Percentiles rank a stretch among this genome's conserved stretches.
Evolutionary conservation across 805 yeast species (phyloP).

Genomic region (Yarrowia sp.): DNA sequence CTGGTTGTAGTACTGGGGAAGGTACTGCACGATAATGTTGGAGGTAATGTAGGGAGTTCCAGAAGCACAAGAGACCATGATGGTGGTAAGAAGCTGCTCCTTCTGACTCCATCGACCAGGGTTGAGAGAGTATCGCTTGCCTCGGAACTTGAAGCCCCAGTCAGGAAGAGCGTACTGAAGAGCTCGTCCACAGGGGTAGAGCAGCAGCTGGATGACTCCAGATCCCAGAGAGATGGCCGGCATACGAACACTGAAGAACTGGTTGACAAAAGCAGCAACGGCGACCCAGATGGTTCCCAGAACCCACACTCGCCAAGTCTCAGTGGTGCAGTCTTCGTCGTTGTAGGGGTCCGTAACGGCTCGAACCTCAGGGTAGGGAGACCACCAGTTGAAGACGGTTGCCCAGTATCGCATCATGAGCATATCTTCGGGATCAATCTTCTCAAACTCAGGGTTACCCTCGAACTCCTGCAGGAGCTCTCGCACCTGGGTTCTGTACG

Average conservation of each 20-base stretch:
- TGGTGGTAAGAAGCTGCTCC: constrained; percentile 64
- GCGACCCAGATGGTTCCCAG: constrained; percentile 53
- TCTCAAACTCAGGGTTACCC: not conserved
- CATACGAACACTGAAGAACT: constrained; percentile 50
- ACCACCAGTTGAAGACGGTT: constrained; percentile 36
- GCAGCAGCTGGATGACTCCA: constrained; percentile 53
- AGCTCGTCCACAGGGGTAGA: constrained; percentile 53
- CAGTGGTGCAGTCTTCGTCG: constrained; percentile 48
- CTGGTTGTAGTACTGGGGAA: constrained; percentile 36
- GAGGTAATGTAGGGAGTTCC: constrained; percentile 35
- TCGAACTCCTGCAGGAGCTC: constrained; percentile 11
- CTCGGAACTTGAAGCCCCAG: constrained; percentile 43
- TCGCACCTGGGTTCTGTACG: constrained; percentile 35
- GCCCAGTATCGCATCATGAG: constrained; percentile 21
- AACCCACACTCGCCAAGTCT: constrained; percentile 53
- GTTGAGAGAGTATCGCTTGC: constrained; percentile 48
- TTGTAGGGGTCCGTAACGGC: constrained; percentile 48
- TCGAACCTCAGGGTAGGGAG: constrained; percentile 56
- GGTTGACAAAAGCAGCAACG: constrained; percentile 49
- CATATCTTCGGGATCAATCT: not conserved
- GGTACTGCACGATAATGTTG: constrained; percentile 35
- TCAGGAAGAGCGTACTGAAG: constrained; percentile 33
- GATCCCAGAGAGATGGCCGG: constrained; percentile 51
- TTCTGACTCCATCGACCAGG: constrained; percentile 65
- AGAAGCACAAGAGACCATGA: constrained; percentile 35